Evolutionary conservation across 257 asterid genomes (phyloP).

Genomic region (Solanum medicagineum): DNA sequence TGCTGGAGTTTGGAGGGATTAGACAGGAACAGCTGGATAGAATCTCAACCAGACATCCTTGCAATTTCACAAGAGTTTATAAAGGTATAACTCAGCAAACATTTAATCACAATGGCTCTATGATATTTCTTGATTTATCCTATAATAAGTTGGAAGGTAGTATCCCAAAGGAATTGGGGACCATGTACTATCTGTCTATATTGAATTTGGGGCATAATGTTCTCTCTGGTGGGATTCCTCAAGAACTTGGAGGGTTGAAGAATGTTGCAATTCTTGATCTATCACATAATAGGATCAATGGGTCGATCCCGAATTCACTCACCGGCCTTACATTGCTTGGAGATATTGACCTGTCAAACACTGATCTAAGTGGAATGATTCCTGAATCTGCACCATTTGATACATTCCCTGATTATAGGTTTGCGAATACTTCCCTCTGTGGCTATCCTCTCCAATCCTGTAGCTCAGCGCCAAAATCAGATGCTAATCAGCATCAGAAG

Average conservation of each 20-base stretch:
- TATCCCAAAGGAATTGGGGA: conserved; percentile 79
- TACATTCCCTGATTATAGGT: conserved; percentile 57
- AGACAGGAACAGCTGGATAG: conserved; percentile 52
- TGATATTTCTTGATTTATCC: conserved; percentile 88
- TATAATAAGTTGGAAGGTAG: conserved; percentile 61
- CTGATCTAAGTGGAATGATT: conserved; percentile 58
- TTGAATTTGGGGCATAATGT: conserved; percentile 74
- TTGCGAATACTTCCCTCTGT: conserved; percentile 68
- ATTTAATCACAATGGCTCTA: conserved; percentile 81
- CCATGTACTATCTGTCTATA: conserved; percentile 55
- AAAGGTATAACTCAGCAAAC: conserved; percentile 62
- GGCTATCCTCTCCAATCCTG: conserved; percentile 73
- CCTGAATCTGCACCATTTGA: conserved; percentile 77
- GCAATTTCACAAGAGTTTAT: conserved; percentile 65
- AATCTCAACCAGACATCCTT: conserved; percentile 63
- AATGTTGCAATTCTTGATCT: conserved; percentile 73
- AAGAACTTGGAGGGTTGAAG: conserved; percentile 59
- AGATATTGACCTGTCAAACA: conserved; percentile 72
- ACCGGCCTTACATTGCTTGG: conserved; percentile 56
- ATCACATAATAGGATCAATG: conserved; percentile 60
- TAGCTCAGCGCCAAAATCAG: conserved; percentile 12
- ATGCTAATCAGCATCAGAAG: conserved; percentile 24
- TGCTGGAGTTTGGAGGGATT: conserved; percentile 93
- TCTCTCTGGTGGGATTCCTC: conserved; percentile 75
- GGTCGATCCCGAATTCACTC: conserved; percentile 59